Percentiles rank a stretch among this genome's conserved stretches.
phyloP scores from a whole-genome alignment of 2,329 filamentous ascomycete species.

The Juglanconis sp. region DNA sequence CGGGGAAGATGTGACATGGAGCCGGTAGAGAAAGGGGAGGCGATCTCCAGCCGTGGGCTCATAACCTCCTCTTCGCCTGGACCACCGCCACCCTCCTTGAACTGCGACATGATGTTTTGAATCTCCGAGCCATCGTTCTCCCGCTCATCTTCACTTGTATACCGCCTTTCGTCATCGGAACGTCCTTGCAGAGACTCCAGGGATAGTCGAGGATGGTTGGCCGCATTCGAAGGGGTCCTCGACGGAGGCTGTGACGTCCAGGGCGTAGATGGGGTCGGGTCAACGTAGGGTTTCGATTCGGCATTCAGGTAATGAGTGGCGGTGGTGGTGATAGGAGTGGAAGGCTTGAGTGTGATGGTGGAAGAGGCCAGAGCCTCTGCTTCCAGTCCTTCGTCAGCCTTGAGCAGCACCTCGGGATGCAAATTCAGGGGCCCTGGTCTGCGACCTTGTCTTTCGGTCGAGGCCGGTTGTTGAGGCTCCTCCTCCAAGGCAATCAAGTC shows the following conservation, averaged over 20 bases:
- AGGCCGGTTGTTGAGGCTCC: not conserved
- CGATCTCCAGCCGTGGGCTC: slow-evolving; percentile 80
- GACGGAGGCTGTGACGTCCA: slow-evolving; percentile 54
- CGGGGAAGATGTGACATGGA: slow-evolving; percentile 72
- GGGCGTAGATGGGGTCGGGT: slow-evolving; percentile 58
- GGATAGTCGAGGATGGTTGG: slow-evolving; percentile 44
- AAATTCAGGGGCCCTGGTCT: not conserved
- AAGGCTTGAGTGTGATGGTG: slow-evolving; percentile 47
- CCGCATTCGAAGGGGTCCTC: slow-evolving; percentile 54
- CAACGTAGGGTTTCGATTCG: slow-evolving; percentile 48
- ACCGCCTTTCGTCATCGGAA: slow-evolving; percentile 57
- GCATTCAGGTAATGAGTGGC: slow-evolving; percentile 44
- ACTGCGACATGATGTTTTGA: slow-evolving; percentile 96
- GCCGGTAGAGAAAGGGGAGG: slow-evolving; percentile 66
- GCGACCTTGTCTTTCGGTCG: not conserved
- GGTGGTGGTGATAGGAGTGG: slow-evolving; percentile 35
- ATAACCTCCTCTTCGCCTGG: slow-evolving; percentile 80
- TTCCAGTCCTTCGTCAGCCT: slow-evolving; percentile 13
- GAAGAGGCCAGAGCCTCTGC: slow-evolving; percentile 39
- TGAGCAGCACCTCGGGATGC: slow-evolving; percentile 2
- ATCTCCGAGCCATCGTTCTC: slow-evolving; percentile 81
- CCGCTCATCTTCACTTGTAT: slow-evolving; percentile 59
- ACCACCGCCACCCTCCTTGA: slow-evolving; percentile 70
- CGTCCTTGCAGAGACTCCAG: slow-evolving; percentile 50
- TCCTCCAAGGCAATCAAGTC: slow-evolving; percentile 12